These are phyloP conservation scores for Calocybe indica DNA, from an alignment of 768 basidiomycete species.

Conservation along the genomic window DNA sequence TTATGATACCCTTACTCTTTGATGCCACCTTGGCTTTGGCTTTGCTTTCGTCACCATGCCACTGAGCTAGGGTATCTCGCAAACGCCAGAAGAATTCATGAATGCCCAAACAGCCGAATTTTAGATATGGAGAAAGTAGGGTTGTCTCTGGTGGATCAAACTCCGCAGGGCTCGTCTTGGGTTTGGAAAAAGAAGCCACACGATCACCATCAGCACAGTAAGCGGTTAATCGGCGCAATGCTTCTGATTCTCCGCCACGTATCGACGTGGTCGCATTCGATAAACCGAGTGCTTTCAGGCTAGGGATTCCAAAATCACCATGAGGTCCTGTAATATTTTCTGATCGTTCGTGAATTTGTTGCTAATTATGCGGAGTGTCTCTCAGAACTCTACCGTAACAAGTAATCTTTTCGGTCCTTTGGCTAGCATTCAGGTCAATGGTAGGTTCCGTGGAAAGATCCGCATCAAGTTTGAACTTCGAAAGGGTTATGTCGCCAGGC, in stretches of 20 bases:
- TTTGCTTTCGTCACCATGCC: background rate
- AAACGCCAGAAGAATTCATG: constrained; percentile 2
- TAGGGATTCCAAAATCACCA: constrained; percentile 5
- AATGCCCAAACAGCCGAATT: constrained; percentile 7
- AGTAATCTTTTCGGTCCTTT: constrained; percentile 1
- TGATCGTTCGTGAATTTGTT: background rate
- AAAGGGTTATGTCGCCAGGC: constrained; percentile 3
- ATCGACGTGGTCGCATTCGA: constrained; percentile 4
- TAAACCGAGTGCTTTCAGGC: constrained; percentile 1
- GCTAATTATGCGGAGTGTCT: background rate
- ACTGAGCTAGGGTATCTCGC: constrained; percentile 1
- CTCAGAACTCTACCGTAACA: constrained; percentile 1
- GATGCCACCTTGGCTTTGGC: too few species aligned
- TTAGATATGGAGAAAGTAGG: constrained; percentile 6
- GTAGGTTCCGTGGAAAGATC: background rate
- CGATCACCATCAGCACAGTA: constrained; percentile 5
- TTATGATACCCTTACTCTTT: too few species aligned
- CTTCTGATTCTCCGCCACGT: constrained; percentile 6
- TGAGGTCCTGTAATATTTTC: constrained; percentile 3
- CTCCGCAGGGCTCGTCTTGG: constrained; percentile 6
- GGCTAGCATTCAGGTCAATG: constrained; percentile 2
- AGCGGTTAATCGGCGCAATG: constrained; percentile 3
- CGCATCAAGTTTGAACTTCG: background rate
- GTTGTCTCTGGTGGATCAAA: constrained; percentile 9
- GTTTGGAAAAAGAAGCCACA: constrained; percentile 5